These are phyloP conservation scores for Penicillium maclennaniae DNA, from an alignment of 495 filamentous ascomycete genomes.

Conservation along the genomic window DNA sequence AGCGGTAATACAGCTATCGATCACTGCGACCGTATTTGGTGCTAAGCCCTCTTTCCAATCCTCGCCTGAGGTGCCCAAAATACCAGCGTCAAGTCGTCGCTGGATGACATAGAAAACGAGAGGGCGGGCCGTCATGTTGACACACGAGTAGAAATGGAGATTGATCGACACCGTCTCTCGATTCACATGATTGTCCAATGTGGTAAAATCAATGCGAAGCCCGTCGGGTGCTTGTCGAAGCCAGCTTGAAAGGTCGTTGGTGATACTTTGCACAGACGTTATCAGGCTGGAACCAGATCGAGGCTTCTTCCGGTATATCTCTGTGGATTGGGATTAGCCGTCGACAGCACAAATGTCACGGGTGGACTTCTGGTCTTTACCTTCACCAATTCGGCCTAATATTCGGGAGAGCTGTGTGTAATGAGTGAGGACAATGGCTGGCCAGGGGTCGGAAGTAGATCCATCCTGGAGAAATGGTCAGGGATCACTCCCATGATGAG, in stretches of 20 bases:
- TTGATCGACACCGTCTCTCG: conserved; percentile 46
- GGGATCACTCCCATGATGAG: not conserved
- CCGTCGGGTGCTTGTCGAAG: conserved; percentile 36
- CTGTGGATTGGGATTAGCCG: conserved; percentile 5
- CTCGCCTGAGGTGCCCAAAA: conserved; percentile 16
- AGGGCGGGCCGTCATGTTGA: conserved; percentile 50
- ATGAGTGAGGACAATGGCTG: conserved; percentile 43
- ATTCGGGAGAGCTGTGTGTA: conserved; percentile 47
- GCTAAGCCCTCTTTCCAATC: conserved; percentile 43
- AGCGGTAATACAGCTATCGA: conserved; percentile 46
- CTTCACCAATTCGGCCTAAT: conserved; percentile 40
- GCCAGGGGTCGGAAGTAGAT: conserved; percentile 33
- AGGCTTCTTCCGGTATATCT: conserved; percentile 45
- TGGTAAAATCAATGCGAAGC: conserved; percentile 41
- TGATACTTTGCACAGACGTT: conserved; percentile 44
- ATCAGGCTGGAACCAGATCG: conserved; percentile 41
- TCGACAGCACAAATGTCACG: not conserved
- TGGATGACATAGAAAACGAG: conserved; percentile 49
- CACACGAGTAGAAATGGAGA: conserved; percentile 48
- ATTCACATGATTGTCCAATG: conserved; percentile 31
- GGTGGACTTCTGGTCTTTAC: conserved; percentile 5
- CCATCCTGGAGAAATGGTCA: conserved; percentile 18
- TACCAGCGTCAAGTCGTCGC: conserved; percentile 33
- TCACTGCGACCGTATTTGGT: conserved; percentile 40
- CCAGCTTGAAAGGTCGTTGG: conserved; percentile 41